A percentile compares a stretch with the other conserved stretches of the same genome.
Conservation (phyloP, 2,329 filamentous ascomycete species). For the Emericellopsis atlantica region DNA sequence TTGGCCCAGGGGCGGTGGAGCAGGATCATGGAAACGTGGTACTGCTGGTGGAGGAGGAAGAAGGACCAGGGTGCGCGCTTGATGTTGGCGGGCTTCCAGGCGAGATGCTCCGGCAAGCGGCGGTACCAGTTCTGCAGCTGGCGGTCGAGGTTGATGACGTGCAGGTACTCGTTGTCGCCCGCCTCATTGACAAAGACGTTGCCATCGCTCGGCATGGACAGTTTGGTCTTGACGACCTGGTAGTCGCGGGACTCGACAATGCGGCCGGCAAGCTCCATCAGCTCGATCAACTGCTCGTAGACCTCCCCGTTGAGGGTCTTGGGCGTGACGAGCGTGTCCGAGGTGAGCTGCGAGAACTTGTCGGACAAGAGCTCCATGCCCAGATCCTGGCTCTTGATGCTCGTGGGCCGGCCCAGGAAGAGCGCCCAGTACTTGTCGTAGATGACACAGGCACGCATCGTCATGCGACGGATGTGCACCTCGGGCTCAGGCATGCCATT, state of each 20-base stretch:
- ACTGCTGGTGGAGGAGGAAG: constrained; percentile 43
- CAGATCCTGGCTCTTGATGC: constrained; percentile 39
- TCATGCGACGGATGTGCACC: constrained; percentile 34
- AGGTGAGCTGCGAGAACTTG: constrained; percentile 27
- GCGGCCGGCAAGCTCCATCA: constrained; percentile 42
- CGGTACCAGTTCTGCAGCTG: constrained; percentile 42
- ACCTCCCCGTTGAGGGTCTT: constrained; percentile 19
- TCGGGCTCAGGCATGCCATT: constrained; percentile 31
- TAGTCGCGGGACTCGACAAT: constrained; percentile 31
- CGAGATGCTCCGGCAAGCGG: constrained; percentile 31
- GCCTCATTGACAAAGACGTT: constrained; percentile 15
- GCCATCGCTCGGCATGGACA: constrained; percentile 10
- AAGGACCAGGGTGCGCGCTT: constrained; percentile 35
- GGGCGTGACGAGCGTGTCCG: constrained; percentile 12
- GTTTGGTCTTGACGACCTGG: constrained; percentile 16
- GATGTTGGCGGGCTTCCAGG: constrained; percentile 36
- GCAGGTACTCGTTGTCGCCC: constrained; percentile 33
- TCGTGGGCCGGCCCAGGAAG: constrained; percentile 38
- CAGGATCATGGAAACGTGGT: constrained; percentile 38
- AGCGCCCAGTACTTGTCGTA: constrained; percentile 43
- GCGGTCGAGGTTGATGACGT: constrained; percentile 36
- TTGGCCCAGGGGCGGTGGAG: constrained; percentile 40
- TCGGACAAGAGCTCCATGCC: constrained; percentile 32
- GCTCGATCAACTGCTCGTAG: constrained; percentile 36
- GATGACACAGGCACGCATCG: constrained; percentile 36